Percentiles rank a stretch among this genome's conserved stretches.
These are phyloP conservation scores for Coemansia sp. DNA, from an alignment of 192 early-diverging fungal species.

Conservation along the genomic window DNA sequence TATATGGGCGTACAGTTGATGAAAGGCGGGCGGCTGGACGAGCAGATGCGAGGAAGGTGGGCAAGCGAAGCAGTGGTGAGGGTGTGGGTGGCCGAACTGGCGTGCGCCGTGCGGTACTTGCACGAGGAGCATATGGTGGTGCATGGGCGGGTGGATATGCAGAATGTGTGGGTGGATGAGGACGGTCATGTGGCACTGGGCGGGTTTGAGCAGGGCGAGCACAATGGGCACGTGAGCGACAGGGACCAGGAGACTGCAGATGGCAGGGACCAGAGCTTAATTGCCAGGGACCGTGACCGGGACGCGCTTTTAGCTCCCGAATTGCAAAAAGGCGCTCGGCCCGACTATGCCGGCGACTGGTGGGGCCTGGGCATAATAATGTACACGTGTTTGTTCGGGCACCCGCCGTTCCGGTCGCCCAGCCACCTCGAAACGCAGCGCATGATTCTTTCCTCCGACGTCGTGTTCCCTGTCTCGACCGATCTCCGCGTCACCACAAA, in stretches of 20 bases:
- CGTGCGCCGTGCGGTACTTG: slow-evolving; percentile 78
- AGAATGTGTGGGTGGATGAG: slow-evolving; percentile 72
- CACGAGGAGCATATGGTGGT: slow-evolving; percentile 75
- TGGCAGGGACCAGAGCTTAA: neutral
- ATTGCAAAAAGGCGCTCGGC: no score
- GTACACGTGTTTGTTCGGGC: slow-evolving; percentile 83
- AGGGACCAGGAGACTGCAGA: no score
- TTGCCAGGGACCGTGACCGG: neutral
- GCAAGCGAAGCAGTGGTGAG: slow-evolving; percentile 72
- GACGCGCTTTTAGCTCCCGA: no score
- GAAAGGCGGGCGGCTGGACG: slow-evolving; percentile 85
- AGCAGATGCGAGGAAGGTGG: slow-evolving; percentile 49
- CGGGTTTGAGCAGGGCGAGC: slow-evolving; percentile 90
- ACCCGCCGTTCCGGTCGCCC: slow-evolving; percentile 57
- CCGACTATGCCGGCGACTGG: slow-evolving; percentile 76
- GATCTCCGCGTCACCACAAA: slow-evolving; percentile 56
- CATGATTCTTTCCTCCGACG: slow-evolving; percentile 50
- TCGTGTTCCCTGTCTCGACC: slow-evolving; percentile 49
- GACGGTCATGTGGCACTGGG: slow-evolving; percentile 82
- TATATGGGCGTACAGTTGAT: slow-evolving; percentile 88
- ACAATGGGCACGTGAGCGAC: no score
- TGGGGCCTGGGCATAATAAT: slow-evolving; percentile 85
- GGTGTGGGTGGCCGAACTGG: slow-evolving; percentile 84
- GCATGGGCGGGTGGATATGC: slow-evolving; percentile 86
- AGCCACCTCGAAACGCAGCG: slow-evolving; percentile 3